Conservation (phyloP, 129 eudicot species). For the Flaveria trinervia region DNA sequence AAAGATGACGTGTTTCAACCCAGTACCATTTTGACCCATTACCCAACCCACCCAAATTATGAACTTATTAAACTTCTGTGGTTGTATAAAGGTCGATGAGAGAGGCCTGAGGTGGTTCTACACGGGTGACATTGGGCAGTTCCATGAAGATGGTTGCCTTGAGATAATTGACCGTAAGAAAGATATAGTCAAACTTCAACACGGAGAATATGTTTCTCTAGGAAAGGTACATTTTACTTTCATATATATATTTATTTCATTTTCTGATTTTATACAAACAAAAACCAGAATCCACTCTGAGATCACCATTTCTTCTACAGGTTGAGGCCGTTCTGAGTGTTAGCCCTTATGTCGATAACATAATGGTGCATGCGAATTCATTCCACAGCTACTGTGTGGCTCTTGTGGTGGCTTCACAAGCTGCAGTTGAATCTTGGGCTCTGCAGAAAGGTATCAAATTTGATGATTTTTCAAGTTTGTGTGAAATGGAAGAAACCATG, state of each 20-base stretch:
- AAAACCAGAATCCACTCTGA: slow-evolving; percentile 19
- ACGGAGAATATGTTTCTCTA: slow-evolving; percentile 94
- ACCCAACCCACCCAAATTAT: neutral
- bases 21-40: neutral
- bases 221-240: slow-evolving; percentile 61
- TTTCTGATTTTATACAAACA: neutral
- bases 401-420: slow-evolving; percentile 76
- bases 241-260: neutral
- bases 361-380: slow-evolving; percentile 83
- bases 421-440: slow-evolving; percentile 76
- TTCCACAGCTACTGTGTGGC: slow-evolving; percentile 93
- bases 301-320: slow-evolving; percentile 41
- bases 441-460: slow-evolving; percentile 53
- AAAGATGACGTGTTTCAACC: neutral
- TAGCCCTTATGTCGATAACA: slow-evolving; percentile 77
- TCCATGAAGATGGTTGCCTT: slow-evolving; percentile 91
- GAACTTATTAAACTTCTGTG: neutral
- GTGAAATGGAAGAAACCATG: slow-evolving; percentile 61
- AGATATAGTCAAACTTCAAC: slow-evolving; percentile 95
- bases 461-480: slow-evolving; percentile 63
- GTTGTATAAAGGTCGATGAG: slow-evolving; percentile 71
- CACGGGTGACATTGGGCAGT: slow-evolving; percentile 87
- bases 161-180: slow-evolving; percentile 94
- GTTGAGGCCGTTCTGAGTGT: slow-evolving; percentile 75
- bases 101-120: slow-evolving; percentile 96